phyloP scores from a whole-genome alignment of 352 stramenopile species.

The Phytopythium sindhum region DNA sequence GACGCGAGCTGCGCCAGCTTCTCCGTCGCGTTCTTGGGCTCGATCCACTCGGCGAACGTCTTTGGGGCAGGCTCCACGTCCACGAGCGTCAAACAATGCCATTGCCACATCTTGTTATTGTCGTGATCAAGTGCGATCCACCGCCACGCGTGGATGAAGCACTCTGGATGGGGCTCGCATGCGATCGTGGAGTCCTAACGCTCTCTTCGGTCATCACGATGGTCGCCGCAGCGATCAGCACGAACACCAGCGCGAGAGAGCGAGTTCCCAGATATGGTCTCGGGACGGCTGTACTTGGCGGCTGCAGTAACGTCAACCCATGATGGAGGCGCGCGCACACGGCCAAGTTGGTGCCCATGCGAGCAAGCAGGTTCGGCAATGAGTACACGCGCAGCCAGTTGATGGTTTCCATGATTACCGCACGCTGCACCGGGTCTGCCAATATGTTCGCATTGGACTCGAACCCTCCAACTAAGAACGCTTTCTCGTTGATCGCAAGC shows the following conservation, averaged over 20 bases:
- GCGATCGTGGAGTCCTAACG: conserved; percentile 13
- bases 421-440: conserved; percentile 18
- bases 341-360: conserved; percentile 19
- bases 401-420: conserved; percentile 18
- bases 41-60: conserved; percentile 27
- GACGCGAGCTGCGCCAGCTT: conserved; percentile 6
- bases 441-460: conserved; percentile 21
- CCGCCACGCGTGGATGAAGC: conserved; percentile 19
- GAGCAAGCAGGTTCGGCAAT: conserved; percentile 17
- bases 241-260: conserved; percentile 8
- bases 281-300: not conserved
- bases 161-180: conserved; percentile 21
- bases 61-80: conserved; percentile 18
- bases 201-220: conserved; percentile 17
- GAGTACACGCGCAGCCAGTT: conserved; percentile 23
- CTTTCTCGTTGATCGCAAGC: conserved; percentile 17
- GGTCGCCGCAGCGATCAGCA: conserved; percentile 7
- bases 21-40: conserved; percentile 23
- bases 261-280: conserved; percentile 11
- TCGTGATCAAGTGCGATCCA: conserved; percentile 14
- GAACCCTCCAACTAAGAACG: conserved; percentile 20
- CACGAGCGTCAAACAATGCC: conserved; percentile 40
- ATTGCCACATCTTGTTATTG: conserved; percentile 13
- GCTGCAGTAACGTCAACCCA: not conserved
- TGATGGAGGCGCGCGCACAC: conserved; percentile 12